Evolutionary conservation across 2,329 filamentous ascomycete species (phyloP).

Genomic region (Cytospora chrysosperma): DNA sequence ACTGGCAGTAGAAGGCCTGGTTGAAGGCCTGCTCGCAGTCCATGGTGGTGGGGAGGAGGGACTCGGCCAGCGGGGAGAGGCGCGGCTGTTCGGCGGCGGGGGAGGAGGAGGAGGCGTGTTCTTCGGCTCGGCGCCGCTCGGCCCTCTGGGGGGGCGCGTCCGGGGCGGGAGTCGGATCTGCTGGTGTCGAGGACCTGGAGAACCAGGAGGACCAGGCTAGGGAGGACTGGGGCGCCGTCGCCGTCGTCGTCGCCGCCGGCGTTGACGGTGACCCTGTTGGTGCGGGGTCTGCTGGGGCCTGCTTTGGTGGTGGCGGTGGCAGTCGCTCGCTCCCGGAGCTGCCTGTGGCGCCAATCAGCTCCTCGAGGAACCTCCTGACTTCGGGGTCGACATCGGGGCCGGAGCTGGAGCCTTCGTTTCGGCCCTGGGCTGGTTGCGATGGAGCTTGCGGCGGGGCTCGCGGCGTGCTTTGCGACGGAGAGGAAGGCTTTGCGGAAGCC

Average conservation of each 20-base stretch:
- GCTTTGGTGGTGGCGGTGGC: not conserved
- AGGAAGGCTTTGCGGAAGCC: slow-evolving; percentile 33
- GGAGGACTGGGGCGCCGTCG: slow-evolving; percentile 26
- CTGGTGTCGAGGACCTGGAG: slow-evolving; percentile 32
- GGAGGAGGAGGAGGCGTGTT: slow-evolving; percentile 20
- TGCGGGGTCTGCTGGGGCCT: slow-evolving; percentile 26
- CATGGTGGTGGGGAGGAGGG: slow-evolving; percentile 77
- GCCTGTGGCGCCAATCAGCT: slow-evolving; percentile 13
- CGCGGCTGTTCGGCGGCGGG: slow-evolving; percentile 16
- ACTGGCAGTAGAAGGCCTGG: slow-evolving; percentile 90
- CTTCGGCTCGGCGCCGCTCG: slow-evolving; percentile 27
- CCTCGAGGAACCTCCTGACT: slow-evolving; percentile 51
- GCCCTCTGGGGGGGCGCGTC: slow-evolving; percentile 25
- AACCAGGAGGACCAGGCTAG: slow-evolving; percentile 36
- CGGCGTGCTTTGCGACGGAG: slow-evolving; percentile 28
- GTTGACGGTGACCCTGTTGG: slow-evolving; percentile 36
- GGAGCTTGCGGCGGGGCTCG: slow-evolving; percentile 16
- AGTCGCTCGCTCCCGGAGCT: not conserved
- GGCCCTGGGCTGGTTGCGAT: slow-evolving; percentile 11
- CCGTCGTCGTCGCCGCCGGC: slow-evolving; percentile 32
- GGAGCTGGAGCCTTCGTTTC: not conserved
- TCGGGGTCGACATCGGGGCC: slow-evolving; percentile 44
- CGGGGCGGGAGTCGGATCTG: slow-evolving; percentile 24
- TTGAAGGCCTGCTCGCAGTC: slow-evolving; percentile 91
- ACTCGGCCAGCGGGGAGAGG: slow-evolving; percentile 57